phyloP scores from a whole-genome alignment of 768 basidiomycete species.

The Lactarius psammicola region DNA sequence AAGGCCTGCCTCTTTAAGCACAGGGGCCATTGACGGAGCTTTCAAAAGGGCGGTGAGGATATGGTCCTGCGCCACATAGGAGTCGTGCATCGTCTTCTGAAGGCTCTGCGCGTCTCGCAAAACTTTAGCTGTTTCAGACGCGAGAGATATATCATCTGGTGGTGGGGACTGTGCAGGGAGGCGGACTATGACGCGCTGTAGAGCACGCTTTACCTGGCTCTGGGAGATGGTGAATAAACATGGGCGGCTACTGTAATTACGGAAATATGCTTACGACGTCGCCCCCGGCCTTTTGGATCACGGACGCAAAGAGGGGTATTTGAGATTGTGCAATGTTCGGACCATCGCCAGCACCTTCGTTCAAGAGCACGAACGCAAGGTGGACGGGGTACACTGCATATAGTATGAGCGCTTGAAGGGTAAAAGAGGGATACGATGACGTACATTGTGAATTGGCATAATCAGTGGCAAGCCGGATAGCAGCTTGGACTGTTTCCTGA shows the following conservation, averaged over 20 bases:
- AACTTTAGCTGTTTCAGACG: constrained; percentile 55
- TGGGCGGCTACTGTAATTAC: neutral
- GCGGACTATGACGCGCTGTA: constrained; percentile 77
- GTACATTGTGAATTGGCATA: constrained; percentile 78
- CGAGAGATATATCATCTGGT: constrained; percentile 74
- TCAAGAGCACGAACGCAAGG: constrained; percentile 75
- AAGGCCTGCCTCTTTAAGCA: constrained; percentile 76
- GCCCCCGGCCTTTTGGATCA: constrained; percentile 80
- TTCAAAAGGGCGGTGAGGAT: constrained; percentile 82
- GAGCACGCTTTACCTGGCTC: constrained; percentile 59
- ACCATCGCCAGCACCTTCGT: constrained; percentile 51
- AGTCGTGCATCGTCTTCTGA: constrained; percentile 85
- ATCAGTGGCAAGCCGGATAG: constrained; percentile 81
- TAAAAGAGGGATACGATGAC: constrained; percentile 21
- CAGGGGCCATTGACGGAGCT: constrained; percentile 59
- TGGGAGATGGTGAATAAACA: constrained; percentile 32
- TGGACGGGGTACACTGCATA: constrained; percentile 75
- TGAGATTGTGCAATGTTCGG: constrained; percentile 35
- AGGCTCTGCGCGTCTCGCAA: constrained; percentile 72
- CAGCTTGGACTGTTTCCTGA: constrained; percentile 61
- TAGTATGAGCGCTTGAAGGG: constrained; percentile 1
- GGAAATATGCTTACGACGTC: constrained; percentile 58
- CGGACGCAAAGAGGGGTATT: constrained; percentile 69
- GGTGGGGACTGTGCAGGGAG: constrained; percentile 82
- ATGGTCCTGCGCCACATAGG: constrained; percentile 92